Conservation (phyloP, 2,329 filamentous ascomycete genomes). For the Fusarium brevicatenulatum region DNA sequence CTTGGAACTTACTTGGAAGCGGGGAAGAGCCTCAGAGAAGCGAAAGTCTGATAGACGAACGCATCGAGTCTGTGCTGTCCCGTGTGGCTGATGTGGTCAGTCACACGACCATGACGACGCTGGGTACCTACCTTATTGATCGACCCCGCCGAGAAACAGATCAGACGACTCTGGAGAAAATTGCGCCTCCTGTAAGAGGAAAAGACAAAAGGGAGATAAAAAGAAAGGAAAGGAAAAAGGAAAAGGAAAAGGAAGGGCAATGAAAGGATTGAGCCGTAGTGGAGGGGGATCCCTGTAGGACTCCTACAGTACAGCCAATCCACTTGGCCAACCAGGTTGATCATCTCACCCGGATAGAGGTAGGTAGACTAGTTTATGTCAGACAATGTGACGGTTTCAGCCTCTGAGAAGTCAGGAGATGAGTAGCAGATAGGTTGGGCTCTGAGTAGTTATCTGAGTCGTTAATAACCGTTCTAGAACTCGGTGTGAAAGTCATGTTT, state of each 20-base stretch:
- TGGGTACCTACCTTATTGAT: slow-evolving; percentile 10
- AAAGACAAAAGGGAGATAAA: slow-evolving; percentile 6
- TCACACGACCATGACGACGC: slow-evolving; percentile 39
- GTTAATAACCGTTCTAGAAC: slow-evolving; percentile 31
- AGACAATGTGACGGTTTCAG: slow-evolving; percentile 14
- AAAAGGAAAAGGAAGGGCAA: not conserved
- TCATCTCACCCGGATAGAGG: not conserved
- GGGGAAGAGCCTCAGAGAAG: slow-evolving; percentile 23
- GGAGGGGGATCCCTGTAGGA: slow-evolving; percentile 1
- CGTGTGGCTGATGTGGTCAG: slow-evolving; percentile 37
- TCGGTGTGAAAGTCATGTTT: slow-evolving; percentile 10
- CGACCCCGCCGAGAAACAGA: slow-evolving; percentile 34
- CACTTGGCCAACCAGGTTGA: not conserved
- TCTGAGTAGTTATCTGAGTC: slow-evolving; percentile 8
- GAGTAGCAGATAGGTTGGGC: not conserved
- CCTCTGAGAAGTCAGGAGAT: slow-evolving; percentile 1
- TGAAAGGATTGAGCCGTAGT: slow-evolving; percentile 4
- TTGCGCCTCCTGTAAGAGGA: slow-evolving; percentile 24
- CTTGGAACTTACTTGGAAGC: slow-evolving; percentile 8
- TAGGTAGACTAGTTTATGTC: not conserved
- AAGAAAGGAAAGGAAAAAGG: slow-evolving; percentile 5
- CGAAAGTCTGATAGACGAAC: not conserved
- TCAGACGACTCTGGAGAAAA: slow-evolving; percentile 38
- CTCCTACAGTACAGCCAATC: slow-evolving; percentile 14
- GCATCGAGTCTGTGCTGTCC: slow-evolving; percentile 3